A percentile compares a stretch with the other conserved stretches of the same genome.
These are phyloP conservation scores for Elsinoe arachidis DNA, from an alignment of 2,329 filamentous ascomycete species.

Conservation along the genomic window DNA sequence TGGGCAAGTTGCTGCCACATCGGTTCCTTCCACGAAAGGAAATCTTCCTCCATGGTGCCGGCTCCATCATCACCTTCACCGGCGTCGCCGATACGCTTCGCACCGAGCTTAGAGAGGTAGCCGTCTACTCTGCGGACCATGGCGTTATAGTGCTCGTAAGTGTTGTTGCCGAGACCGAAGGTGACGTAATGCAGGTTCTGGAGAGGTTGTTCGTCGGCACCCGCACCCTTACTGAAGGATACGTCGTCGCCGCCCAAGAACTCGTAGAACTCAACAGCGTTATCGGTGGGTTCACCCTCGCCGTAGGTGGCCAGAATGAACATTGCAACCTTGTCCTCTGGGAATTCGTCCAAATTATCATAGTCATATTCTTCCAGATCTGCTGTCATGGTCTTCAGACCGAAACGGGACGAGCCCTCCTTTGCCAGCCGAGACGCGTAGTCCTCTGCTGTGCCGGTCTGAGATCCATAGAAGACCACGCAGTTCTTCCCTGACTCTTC, in stretches of 20 bases:
- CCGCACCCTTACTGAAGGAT: constrained; percentile 63
- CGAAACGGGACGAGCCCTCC: constrained; percentile 93
- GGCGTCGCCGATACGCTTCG: constrained; percentile 71
- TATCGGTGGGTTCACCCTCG: constrained; percentile 96
- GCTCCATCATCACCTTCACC: constrained; percentile 97
- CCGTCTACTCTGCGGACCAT: constrained; percentile 92
- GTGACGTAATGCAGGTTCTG: constrained; percentile 83
- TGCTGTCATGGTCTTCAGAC: constrained; percentile 94
- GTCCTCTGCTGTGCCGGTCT: constrained; percentile 96
- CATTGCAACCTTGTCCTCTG: constrained; percentile 83
- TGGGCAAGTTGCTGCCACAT: constrained; percentile 87
- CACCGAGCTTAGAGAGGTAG: constrained; percentile 72
- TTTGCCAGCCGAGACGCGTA: constrained; percentile 94
- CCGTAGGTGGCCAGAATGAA: constrained; percentile 97
- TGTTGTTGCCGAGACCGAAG: constrained; percentile 39
- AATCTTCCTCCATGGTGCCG: constrained; percentile 99
- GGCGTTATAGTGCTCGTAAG: constrained; percentile 77
- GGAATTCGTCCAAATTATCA: constrained; percentile 82
- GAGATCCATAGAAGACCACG: constrained; percentile 95
- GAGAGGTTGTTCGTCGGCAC: constrained; percentile 60
- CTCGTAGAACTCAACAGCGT: constrained; percentile 98
- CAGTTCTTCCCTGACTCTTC: constrained; percentile 94
- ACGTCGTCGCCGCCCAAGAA: constrained; percentile 79
- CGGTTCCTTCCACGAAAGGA: constrained; percentile 96
- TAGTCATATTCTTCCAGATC: constrained; percentile 97